Evolutionary conservation across 2,329 filamentous ascomycete species (phyloP).

Genomic region (Bipolaris gigantea): DNA sequence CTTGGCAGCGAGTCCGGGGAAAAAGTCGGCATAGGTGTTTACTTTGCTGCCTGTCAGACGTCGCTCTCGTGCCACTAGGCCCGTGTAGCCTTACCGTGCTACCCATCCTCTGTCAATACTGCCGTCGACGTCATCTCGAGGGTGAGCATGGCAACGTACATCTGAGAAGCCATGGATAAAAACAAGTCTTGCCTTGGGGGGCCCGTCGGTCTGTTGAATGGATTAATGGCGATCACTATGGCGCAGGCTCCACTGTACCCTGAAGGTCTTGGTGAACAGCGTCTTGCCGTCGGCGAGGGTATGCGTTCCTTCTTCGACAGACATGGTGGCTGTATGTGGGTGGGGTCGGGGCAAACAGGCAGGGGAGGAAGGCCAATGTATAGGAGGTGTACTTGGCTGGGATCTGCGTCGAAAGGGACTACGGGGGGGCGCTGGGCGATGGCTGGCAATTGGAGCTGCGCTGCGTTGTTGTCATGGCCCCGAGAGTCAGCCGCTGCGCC

Average conservation of each 20-base stretch:
- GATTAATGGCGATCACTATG: constrained; percentile 11
- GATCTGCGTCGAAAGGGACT: background rate
- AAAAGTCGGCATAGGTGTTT: constrained; percentile 75
- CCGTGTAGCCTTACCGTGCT: constrained; percentile 16
- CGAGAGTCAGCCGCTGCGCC: constrained; percentile 12
- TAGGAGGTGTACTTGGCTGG: background rate
- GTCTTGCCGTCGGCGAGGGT: constrained; percentile 55
- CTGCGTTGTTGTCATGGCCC: constrained; percentile 4
- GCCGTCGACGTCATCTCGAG: background rate
- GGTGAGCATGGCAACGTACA: constrained; percentile 39
- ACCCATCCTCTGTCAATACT: constrained; percentile 2
- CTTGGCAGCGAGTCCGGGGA: constrained; percentile 66
- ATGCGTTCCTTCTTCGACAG: constrained; percentile 56
- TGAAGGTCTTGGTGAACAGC: constrained; percentile 66
- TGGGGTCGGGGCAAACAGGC: background rate
- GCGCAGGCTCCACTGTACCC: constrained; percentile 43
- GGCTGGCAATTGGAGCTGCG: constrained; percentile 1
- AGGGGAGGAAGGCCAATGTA: background rate
- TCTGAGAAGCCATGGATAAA: constrained; percentile 88
- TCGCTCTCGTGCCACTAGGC: background rate
- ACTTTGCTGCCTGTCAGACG: constrained; percentile 47
- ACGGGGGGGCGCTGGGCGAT: background rate
- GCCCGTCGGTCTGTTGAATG: constrained; percentile 54
- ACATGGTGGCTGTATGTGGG: constrained; percentile 26
- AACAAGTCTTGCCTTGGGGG: constrained; percentile 70